Evolutionary conservation across 2,329 filamentous ascomycete species (phyloP).

Genomic region (Trichothecium roseum): DNA sequence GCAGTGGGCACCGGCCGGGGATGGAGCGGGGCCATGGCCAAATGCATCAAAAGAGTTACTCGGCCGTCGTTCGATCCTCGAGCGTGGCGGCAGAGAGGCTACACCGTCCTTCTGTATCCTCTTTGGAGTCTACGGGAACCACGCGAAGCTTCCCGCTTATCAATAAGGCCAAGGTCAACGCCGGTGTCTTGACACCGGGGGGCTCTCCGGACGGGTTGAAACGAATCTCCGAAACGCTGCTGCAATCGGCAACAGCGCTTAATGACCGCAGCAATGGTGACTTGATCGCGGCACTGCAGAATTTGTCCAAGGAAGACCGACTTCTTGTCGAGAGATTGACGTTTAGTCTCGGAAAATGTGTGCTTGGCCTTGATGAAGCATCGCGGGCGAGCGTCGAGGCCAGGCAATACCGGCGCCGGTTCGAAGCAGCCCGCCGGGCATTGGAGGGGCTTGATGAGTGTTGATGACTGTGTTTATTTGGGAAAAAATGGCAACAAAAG

Average conservation of each 20-base stretch:
- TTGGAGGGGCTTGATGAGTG: slow-evolving; percentile 56
- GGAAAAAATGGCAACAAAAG: too few species aligned
- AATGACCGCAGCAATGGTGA: slow-evolving; percentile 5
- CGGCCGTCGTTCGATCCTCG: slow-evolving; percentile 31
- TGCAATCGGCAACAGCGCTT: slow-evolving; percentile 32
- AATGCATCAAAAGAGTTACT: slow-evolving; percentile 6
- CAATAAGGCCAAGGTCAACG: slow-evolving; percentile 35
- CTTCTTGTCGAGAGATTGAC: slow-evolving; percentile 49
- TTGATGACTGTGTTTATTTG: slow-evolving; percentile 1
- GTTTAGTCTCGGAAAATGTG: slow-evolving; percentile 48
- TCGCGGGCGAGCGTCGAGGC: slow-evolving; percentile 45
- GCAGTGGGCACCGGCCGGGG: too few species aligned
- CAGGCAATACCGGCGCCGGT: slow-evolving; percentile 55
- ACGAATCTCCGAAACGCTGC: slow-evolving; percentile 35
- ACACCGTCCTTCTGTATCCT: slow-evolving; percentile 47
- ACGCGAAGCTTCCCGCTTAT: slow-evolving; percentile 53
- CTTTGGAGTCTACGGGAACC: slow-evolving; percentile 47
- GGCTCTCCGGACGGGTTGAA: slow-evolving; percentile 40
- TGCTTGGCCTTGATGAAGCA: slow-evolving; percentile 45
- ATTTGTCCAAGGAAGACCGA: slow-evolving; percentile 45
- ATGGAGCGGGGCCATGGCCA: too few species aligned
- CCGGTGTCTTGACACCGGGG: slow-evolving; percentile 35
- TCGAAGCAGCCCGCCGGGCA: slow-evolving; percentile 64
- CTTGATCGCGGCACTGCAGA: slow-evolving; percentile 30
- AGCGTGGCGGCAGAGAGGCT: slow-evolving; percentile 26